A percentile compares a stretch with the other conserved stretches of the same genome.
Conservation (phyloP, 2,329 filamentous ascomycete genomes). For the Colletotrichum spaethianum region DNA sequence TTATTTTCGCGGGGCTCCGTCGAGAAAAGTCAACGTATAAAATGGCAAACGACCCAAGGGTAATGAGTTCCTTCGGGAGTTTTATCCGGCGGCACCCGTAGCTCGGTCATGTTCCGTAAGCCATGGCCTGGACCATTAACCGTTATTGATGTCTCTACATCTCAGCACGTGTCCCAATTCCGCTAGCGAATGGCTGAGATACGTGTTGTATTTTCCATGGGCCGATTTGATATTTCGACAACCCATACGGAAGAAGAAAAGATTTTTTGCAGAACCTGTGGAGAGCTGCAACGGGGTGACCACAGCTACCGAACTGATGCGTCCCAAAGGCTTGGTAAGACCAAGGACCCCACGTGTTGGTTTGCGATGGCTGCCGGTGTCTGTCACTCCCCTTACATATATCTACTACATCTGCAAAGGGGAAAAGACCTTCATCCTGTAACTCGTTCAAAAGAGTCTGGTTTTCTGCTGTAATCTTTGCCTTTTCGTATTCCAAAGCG, state of each 20-base stretch:
- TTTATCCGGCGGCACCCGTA: background rate
- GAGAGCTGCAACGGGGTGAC: background rate
- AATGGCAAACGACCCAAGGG: background rate
- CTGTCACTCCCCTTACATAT: background rate
- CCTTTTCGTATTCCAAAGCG: no score
- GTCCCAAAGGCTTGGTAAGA: constrained; percentile 2
- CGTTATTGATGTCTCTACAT: background rate
- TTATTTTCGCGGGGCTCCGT: background rate
- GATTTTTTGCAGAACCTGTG: background rate
- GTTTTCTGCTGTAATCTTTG: background rate
- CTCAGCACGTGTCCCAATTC: constrained; percentile 6
- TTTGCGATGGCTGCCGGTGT: background rate
- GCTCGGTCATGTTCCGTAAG: constrained; percentile 26
- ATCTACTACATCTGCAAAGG: background rate
- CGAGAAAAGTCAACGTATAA: background rate
- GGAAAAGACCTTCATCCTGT: background rate
- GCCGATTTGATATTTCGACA: no score
- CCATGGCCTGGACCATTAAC: background rate
- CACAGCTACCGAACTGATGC: background rate
- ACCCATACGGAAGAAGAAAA: background rate
- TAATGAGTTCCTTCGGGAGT: background rate
- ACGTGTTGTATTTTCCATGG: no score
- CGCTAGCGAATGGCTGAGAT: background rate
- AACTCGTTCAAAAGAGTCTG: background rate
- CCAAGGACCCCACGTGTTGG: constrained; percentile 12